Base-by-base conservation (phyloP, 371 early-diverging fungal genomes). In the Mucor velutinosus region DNA sequence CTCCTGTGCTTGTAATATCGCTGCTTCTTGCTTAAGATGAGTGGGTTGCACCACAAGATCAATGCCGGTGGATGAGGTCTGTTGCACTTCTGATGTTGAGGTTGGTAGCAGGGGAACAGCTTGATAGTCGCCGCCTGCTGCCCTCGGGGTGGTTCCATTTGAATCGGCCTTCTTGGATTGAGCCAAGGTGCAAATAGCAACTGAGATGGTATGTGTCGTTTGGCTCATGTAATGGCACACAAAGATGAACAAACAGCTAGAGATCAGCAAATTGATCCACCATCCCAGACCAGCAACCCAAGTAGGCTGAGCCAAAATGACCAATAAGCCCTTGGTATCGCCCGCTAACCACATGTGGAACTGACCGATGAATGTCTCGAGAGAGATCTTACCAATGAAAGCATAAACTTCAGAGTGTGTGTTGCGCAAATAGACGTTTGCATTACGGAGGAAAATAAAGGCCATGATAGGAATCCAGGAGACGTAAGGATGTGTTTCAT, bases 361-460 rank as follows among this genome's bases (percentile, higher is more conserved):
- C 73, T 93, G 94, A 8, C 91, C 87, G 70, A 92, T 88, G 62
- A 92, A 92, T 4, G 91, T 90, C 71, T 93, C 94, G 4, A 93
- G 73, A 2, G 89, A 90, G 59, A 86, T 86, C 25, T 77, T 80
- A 14, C 93, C 94, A 32, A 90, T 77, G 58, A 86, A 88, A 0
- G 81, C 58, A 73, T 79, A 89, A 27, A 85, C 81, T 1, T 72
- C 58, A 27, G 88, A 88, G 33, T 86, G 75, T 15, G 81, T 84
- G 56, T 79, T 76, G 14, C 92, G 81, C 41, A 89, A 67, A 5
- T 53, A 49, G 2, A 68, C 66, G 1, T 86, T 87, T 4, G 82
- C 80, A 75, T 93, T 93, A 35, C 94, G 89, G n/a, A 92, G 76
- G 19, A 90, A 61, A 6, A 87, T 79, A 68, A 88, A 92, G 10